phyloP scores from a whole-genome alignment of 768 basidiomycete species.

The Tylopilus rubrobrunneus region DNA sequence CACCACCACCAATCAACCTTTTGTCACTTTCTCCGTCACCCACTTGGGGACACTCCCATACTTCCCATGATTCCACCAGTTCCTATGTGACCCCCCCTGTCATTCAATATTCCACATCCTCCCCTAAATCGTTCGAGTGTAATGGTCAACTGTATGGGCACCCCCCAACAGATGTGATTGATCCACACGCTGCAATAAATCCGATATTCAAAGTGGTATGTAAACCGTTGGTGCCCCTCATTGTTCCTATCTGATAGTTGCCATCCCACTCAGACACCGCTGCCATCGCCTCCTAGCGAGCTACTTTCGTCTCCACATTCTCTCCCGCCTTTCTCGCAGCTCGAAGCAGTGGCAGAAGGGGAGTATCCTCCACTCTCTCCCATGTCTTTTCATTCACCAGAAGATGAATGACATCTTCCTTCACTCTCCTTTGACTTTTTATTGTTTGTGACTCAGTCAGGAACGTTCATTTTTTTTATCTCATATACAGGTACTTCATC shows the following conservation, averaged over 20 bases:
- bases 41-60: slow-evolving; percentile 50
- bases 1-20: slow-evolving; percentile 73
- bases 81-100: slow-evolving; percentile 35
- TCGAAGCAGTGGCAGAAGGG: slow-evolving; percentile 81
- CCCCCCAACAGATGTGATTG: slow-evolving; percentile 57
- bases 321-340: slow-evolving; percentile 74
- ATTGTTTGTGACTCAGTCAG: slow-evolving; percentile 16
- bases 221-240: slow-evolving; percentile 13
- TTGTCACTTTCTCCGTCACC: slow-evolving; percentile 67
- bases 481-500: slow-evolving; percentile 25
- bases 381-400: slow-evolving; percentile 63
- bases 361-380: slow-evolving; percentile 71
- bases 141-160: slow-evolving; percentile 49
- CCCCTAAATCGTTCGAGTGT: slow-evolving; percentile 46
- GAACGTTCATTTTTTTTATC: slow-evolving; percentile 29
- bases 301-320: slow-evolving; percentile 41
- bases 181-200: slow-evolving; percentile 70
- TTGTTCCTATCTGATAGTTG: slow-evolving; percentile 7
- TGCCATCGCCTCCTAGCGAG: slow-evolving; percentile 42
- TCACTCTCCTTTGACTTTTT: slow-evolving; percentile 24
- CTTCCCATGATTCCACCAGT: slow-evolving; percentile 38
- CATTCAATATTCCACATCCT: slow-evolving; percentile 37
- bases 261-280: slow-evolving; percentile 43
- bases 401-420: slow-evolving; percentile 33
- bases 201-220: slow-evolving; percentile 91